Base-by-base conservation (phyloP, 2,329 filamentous ascomycete species). In the Xenoacremonium recifei region DNA sequence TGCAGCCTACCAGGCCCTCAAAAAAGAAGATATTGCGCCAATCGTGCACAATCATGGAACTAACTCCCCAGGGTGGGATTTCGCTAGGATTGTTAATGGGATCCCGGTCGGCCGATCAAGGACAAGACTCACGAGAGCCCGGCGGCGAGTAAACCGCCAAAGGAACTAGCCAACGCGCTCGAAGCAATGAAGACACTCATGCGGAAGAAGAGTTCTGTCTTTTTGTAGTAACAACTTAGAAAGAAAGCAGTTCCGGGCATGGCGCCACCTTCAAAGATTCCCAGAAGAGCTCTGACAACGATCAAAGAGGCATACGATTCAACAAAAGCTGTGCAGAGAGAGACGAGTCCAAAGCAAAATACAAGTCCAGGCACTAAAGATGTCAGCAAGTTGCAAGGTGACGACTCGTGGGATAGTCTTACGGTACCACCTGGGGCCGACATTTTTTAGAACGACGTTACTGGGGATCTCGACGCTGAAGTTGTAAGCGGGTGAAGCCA, bases 211-310 rank as follows among this genome's bases (percentile, higher is more conserved):
- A 81, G 65, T 58, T 81, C 76, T 38, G 75, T 64, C 40, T 76
- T 66, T 59, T 74, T 76, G 62, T 80, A 80, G 57, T 78, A 79
- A 42, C 68, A 74, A 42, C 69, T 73, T 13, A 79, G 70, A 55
- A 73, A 77, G 54, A 79, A 80, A 13, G 75, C 73, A 48, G 78
- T 70, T 12, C 76, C 75, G 31, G 77, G 77, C 72, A 80, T 77
- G 6, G 76, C 71, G 41, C 77, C 77, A 27, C 77, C 77, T 53
- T 80, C 77, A 31, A 77, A 77, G 10, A 78, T 49, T 11, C 77
- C 77, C 3, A 80, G 61, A 18, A 78, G 63, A 4, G 70, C 68
- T 30, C 77, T 68, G 3, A 69, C 65, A 4, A 60, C 69, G 43
- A 76, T 61, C 3, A 81, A 63, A 13, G 70, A 68, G 17, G 57